phyloP scores from a whole-genome alignment of 495 filamentous ascomycete species.

The Apiosordaria backusii region DNA sequence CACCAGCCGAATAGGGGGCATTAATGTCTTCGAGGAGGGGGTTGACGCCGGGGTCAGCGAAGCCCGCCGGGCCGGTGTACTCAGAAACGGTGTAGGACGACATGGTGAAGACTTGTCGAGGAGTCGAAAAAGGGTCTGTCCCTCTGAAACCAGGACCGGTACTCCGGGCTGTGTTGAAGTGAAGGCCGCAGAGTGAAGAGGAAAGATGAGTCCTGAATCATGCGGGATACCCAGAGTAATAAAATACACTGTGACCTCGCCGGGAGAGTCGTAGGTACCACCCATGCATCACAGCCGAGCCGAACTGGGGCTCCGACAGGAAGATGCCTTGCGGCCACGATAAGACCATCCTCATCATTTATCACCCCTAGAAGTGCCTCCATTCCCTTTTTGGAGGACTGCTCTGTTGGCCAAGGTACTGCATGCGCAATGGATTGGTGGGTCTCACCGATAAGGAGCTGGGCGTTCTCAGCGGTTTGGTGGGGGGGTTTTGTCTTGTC shows the following conservation, averaged over 20 bases:
- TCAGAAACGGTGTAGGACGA: constrained; percentile 43
- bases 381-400: constrained; percentile 24
- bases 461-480: constrained; percentile 2
- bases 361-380: constrained; percentile 11
- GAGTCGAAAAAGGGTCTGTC: not conserved
- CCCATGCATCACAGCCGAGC: constrained; percentile 3
- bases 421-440: constrained; percentile 13
- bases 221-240: constrained; percentile 28
- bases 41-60: constrained; percentile 63
- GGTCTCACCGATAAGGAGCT: constrained; percentile 25
- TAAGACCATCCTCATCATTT: constrained; percentile 21
- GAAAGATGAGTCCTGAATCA: constrained; percentile 6
- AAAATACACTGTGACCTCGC: constrained; percentile 17
- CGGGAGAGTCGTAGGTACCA: constrained; percentile 4
- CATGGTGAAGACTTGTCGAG: constrained; percentile 24
- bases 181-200: constrained; percentile 12
- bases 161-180: not conserved
- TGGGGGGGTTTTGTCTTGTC: not conserved
- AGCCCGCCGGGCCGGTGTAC: constrained; percentile 58
- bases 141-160: constrained; percentile 9
- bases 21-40: constrained; percentile 73
- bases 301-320: constrained; percentile 2
- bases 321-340: constrained; percentile 5
- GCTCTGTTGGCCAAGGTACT: constrained; percentile 14
- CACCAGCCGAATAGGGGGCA: constrained; percentile 77